Evolutionary conservation across 2,329 filamentous ascomycete genomes (phyloP).

Genomic region (Ceratocystis albifundus): DNA sequence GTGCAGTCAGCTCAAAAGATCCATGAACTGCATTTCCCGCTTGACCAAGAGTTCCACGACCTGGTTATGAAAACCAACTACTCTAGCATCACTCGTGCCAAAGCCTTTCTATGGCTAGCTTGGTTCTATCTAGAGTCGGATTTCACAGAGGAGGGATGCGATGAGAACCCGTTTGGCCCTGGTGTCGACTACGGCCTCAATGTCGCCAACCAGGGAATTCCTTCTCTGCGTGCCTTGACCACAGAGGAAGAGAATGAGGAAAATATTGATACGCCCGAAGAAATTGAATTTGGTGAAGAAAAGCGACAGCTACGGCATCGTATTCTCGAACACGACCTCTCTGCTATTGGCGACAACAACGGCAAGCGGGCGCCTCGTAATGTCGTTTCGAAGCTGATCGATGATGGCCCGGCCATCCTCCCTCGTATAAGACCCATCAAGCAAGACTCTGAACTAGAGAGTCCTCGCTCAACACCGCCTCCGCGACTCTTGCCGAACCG

Average conservation of each 20-base stretch:
- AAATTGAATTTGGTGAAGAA: slow-evolving; percentile 57
- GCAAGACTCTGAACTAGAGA: slow-evolving; percentile 42
- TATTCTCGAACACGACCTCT: slow-evolving; percentile 65
- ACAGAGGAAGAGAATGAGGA: slow-evolving; percentile 54
- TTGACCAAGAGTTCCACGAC: slow-evolving; percentile 83
- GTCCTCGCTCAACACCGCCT: slow-evolving; percentile 35
- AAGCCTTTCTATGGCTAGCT: slow-evolving; percentile 91
- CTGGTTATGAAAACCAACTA: slow-evolving; percentile 83
- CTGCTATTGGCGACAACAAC: slow-evolving; percentile 51
- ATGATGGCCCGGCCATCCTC: slow-evolving; percentile 48
- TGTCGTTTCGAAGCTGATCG: slow-evolving; percentile 32
- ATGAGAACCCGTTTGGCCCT: slow-evolving; percentile 79
- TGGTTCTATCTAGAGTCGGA: slow-evolving; percentile 98
- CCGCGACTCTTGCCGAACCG: slow-evolving; percentile 24
- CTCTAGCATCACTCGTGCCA: slow-evolving; percentile 70
- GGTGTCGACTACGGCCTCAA: slow-evolving; percentile 54
- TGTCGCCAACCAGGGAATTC: slow-evolving; percentile 58
- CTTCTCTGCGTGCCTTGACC: slow-evolving; percentile 53
- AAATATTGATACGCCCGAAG: slow-evolving; percentile 62
- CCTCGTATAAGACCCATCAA: slow-evolving; percentile 52
- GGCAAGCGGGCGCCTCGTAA: slow-evolving; percentile 42
- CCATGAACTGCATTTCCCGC: slow-evolving; percentile 82
- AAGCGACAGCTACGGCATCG: slow-evolving; percentile 64
- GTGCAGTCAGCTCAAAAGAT: slow-evolving; percentile 82
- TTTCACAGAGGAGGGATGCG: slow-evolving; percentile 75